phyloP scores from a whole-genome alignment of 306 rosid species.

The Vicia villosa region DNA sequence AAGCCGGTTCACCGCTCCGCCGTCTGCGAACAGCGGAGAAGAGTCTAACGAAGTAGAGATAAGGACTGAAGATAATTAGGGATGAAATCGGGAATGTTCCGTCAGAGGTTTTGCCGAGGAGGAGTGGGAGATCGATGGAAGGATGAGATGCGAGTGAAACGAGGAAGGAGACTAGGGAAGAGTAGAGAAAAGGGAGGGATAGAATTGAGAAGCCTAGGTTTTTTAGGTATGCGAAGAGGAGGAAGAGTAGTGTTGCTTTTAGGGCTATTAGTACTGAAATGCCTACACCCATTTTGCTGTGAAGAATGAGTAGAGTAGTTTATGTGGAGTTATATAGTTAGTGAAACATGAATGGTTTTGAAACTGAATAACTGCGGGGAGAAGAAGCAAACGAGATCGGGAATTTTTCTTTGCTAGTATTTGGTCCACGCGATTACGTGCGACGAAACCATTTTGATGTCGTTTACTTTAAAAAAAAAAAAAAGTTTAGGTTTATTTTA shows the following conservation, averaged over 20 bases:
- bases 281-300: constrained; percentile 61
- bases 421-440: neutral
- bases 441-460: neutral
- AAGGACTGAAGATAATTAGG: constrained; percentile 67
- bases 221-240: constrained; percentile 51
- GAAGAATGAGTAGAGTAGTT: neutral
- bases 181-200: constrained; percentile 68
- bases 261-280: constrained; percentile 64
- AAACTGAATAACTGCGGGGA: neutral
- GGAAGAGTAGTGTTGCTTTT: constrained; percentile 50
- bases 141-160: constrained; percentile 81
- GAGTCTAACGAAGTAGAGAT: constrained; percentile 64
- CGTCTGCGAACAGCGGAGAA: constrained; percentile 68
- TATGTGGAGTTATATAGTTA: neutral
- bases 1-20: constrained; percentile 64
- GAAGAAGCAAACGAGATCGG: neutral
- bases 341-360: neutral
- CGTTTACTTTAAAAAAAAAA: neutral
- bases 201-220: constrained; percentile 48
- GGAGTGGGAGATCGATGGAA: constrained; percentile 70
- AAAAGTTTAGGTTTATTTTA: too few relatives aligned
- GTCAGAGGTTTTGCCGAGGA: constrained; percentile 68
- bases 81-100: constrained; percentile 76
- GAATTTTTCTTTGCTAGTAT: too few relatives aligned
- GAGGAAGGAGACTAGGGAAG: constrained; percentile 54